Evolutionary conservation across 1,284 basidiomycete species (phyloP).

Genomic region (Baeospora myosura): DNA sequence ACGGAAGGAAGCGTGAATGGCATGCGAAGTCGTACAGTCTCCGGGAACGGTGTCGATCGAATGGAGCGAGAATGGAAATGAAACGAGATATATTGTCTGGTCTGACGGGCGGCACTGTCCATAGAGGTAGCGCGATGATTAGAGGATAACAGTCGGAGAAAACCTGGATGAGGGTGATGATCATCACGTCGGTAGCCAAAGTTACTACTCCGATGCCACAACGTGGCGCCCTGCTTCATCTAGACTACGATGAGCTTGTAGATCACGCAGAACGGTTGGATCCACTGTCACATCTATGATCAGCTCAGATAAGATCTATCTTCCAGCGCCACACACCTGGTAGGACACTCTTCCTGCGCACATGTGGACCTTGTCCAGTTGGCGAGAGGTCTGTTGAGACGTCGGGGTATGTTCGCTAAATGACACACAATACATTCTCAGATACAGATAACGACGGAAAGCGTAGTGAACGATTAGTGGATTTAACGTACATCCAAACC

Average conservation of each 20-base stretch:
- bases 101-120: too few species aligned
- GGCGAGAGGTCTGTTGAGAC: conserved; percentile 46
- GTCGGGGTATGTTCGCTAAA: conserved; percentile 57
- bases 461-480: conserved; percentile 3
- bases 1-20: too few species aligned
- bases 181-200: too few species aligned
- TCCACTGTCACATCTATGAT: conserved; percentile 49
- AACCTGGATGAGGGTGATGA: too few species aligned
- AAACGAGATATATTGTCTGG: too few species aligned
- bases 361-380: conserved; percentile 52
- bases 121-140: too few species aligned
- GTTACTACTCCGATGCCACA: too few species aligned
- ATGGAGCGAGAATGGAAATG: too few species aligned
- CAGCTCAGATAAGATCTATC: conserved; percentile 13
- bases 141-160: too few species aligned
- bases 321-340: conserved; percentile 48
- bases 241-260: conserved; percentile 80
- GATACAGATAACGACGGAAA: neutral
- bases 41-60: too few species aligned
- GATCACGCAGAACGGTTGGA: conserved; percentile 79
- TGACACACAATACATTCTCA: conserved; percentile 4
- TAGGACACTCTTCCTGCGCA: conserved; percentile 78
- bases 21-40: too few species aligned
- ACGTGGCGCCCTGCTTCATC: conserved; percentile 30
- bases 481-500: conserved; percentile 68